Conservation (phyloP, 2,329 filamentous ascomycete genomes). For the Aspergillus calidoustus region DNA sequence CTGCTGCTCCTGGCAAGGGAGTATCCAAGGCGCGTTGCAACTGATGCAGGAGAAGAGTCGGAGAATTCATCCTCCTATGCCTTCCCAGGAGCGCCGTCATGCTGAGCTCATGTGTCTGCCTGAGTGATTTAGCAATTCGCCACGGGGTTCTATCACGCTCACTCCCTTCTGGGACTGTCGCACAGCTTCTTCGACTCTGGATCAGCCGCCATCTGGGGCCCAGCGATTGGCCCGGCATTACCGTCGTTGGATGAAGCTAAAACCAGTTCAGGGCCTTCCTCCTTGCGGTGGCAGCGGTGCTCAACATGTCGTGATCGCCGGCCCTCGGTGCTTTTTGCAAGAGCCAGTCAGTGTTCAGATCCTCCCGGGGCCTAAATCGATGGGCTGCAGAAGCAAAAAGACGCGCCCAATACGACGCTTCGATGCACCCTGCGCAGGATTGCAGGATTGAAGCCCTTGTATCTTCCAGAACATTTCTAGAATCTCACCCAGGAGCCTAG, state of each 20-base stretch:
- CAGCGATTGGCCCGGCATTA: conserved; percentile 15
- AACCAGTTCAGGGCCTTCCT: not conserved
- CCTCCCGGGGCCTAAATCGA: not conserved
- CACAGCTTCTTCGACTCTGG: conserved; percentile 15
- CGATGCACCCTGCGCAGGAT: not conserved
- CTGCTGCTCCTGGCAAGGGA: not conserved
- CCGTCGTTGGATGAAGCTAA: conserved; percentile 6
- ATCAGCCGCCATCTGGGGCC: conserved; percentile 19
- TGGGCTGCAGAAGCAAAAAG: conserved; percentile 8
- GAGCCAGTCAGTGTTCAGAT: not conserved
- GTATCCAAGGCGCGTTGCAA: not conserved
- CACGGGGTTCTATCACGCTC: conserved; percentile 7
- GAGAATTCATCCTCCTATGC: not conserved
- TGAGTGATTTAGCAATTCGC: not conserved
- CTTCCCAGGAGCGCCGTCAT: conserved; percentile 1
- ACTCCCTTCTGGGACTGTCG: conserved; percentile 7
- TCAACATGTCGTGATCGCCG: not conserved
- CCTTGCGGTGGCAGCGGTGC: not conserved
- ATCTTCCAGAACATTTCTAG: conserved; percentile 23
- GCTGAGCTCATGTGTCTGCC: conserved; percentile 4
- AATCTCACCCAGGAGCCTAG: conserved; percentile 1
- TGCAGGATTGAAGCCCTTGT: conserved; percentile 4
- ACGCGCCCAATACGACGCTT: conserved; percentile 2
- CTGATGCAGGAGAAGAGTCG: not conserved
- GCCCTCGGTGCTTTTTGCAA: not conserved